Evolutionary conservation across 2,329 filamentous ascomycete genomes (phyloP), one percentile per base, ranked within the genome.

Genomic region (Echinosphaeria canescens): DNA sequence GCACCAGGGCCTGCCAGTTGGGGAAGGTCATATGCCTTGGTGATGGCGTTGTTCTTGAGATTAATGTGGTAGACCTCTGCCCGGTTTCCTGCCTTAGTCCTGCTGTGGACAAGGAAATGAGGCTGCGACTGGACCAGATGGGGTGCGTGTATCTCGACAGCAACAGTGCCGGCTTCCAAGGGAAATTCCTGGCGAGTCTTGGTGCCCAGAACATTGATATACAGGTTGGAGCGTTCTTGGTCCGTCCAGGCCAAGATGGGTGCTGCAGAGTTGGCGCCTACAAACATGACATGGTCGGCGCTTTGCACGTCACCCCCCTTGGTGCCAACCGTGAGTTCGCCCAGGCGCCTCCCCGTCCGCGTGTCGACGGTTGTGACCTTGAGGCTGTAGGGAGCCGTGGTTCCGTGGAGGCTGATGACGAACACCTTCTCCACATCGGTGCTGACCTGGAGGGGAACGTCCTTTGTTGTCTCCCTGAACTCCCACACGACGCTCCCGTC

Each of bases 11-110:
- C 79, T 14, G 62, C 48, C 13, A 82, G 47, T 27, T 68, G 66
- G 1, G 84, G 78, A 10, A 95, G 56, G 15, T 74, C 68, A 44
- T 92, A 92, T 1, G 75, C 75, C 44, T 79, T 81, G n/a, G 59
- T 62, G 15, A 85, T 61, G 12, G 60, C 62, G 28, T 59, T 64
- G 31, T 59, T 72, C 49, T 73, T 73, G 27, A 79, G 48, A 37
- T 91, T 65, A 31, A 90, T 62, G 39, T 91, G 80, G 42, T 75
- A 93, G 16, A 95, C 74, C 33, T 90, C 75, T 3, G 75, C 85
- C 55, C 76, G 80, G 42, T 84, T 78, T 12, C 69, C 69, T 3
- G 54, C 54, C 19, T 56, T 56, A 1, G 79, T 79, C 38, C 72
- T 61, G 38, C 69, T 81, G 37, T 92, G 78, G 5, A 92, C 75